Base-by-base conservation (phyloP, 169 alveolate species). In the Eimeria acervulina region DNA sequence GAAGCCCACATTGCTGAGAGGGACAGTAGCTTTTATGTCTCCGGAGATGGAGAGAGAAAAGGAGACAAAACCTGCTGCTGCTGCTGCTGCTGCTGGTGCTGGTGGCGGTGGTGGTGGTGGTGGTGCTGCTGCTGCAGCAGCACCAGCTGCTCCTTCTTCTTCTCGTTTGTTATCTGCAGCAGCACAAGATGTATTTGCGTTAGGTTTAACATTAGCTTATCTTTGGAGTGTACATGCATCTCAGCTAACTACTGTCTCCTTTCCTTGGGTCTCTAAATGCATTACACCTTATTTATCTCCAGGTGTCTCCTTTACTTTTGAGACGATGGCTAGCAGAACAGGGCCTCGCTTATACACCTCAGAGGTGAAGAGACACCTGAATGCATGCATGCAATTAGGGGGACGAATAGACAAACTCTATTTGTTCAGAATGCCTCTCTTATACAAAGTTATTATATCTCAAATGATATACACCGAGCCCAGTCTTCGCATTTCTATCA, bases 21-120 rank as follows among this genome's bases (percentile, higher is more conserved):
- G 95, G 26, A 89, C 88, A 1, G 51, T 89, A 2, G 51, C 95
- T 31, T 89, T 89, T 31, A 66, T 89, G 74, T 84, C 95, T 6
- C 95, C 95, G n/a, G 95, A 89, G 28, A 70, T 89, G 51, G 95
- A 89, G 72, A 72, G 87, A 44, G 76, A n/a, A 19, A 38, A 66
- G 47, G 72, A 68, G 76, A 28, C 55, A 47, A 47, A 7, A 47
- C n/a, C n/a, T n/a, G n/a, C n/a, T n/a, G n/a, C n/a, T n/a, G n/a
- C n/a, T n/a, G n/a, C n/a, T n/a, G n/a, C n/a, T n/a, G n/a, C n/a
- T n/a, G n/a, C n/a, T n/a, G n/a, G n/a, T n/a, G n/a, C n/a, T n/a
- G n/a, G n/a, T n/a, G n/a, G n/a, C n/a, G n/a, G n/a, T n/a, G n/a
- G n/a, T n/a, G n/a, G n/a, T n/a, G n/a, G n/a, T n/a, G n/a, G n/a